Evolutionary conservation across 768 basidiomycete genomes (phyloP), one percentile per base, ranked within the genome.

Genomic region (Russula sp.): DNA sequence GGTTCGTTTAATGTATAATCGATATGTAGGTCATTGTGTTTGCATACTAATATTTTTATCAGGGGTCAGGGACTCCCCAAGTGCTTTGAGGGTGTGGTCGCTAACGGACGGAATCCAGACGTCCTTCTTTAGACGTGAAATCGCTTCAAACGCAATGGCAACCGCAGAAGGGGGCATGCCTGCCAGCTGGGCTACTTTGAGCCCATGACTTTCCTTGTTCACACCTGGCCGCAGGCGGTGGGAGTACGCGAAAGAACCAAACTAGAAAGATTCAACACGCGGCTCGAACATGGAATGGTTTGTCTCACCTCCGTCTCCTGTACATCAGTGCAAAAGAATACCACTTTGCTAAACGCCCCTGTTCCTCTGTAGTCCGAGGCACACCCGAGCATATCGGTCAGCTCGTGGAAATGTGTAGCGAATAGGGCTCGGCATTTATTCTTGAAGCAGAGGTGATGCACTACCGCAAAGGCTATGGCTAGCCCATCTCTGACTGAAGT

Each of bases 401-500:
- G 75, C 70, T 98, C 94, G 71, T 98, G 95, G 70, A 97, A 98
- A 74, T 99, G 96, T n/a, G 96, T 99, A 7, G 96, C 96, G 70
- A 98, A 99, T 35, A 99, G 76, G n/a, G 91, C 81, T 18, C 93
- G 83, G 70, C 89, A 92, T 55, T 77, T 75, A 68, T 90, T 91
- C 35, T 81, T 79, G 39, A 81, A 75, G 42, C 84, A 74, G 20
- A 98, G 79, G 71, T 98, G 87, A 68, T 95, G 87, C 38, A 95
- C 79, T 3, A 92, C 85, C 7, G 92, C 90, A 69, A 93, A 98
- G 18, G 97, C 95, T 54, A 98, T 91, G 0, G 96, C 93, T 14
- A 98, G 73, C 10, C 96, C 96, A 69, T 97, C 95, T 63, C 84
- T 84, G 8, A 94, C 85, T 0, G 94, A 94, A 6, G 96, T 98